Conservation (phyloP, 2,329 filamentous ascomycete genomes). For the Pseudogymnoascus sp. region DNA sequence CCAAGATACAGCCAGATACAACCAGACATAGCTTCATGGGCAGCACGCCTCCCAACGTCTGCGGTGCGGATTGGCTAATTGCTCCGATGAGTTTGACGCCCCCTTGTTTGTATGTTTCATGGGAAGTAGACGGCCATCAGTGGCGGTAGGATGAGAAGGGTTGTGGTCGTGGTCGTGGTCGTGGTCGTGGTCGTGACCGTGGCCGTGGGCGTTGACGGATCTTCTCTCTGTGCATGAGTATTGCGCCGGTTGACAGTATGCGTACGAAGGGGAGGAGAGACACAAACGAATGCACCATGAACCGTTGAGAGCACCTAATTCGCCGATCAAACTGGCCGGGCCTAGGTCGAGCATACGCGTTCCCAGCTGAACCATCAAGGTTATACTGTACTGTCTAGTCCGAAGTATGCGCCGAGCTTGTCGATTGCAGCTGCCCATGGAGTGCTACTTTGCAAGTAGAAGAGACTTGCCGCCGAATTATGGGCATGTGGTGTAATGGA, state of each 20-base stretch:
- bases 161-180: not conserved
- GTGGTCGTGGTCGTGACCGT: not conserved
- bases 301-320: not conserved
- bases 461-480: too few species aligned
- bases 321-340: not conserved
- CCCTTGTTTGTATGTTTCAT: not conserved
- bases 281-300: not conserved
- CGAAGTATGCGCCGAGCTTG: not conserved
- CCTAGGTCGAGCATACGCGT: not conserved
- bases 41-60: not conserved
- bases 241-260: not conserved
- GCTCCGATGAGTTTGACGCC: not conserved
- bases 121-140: not conserved
- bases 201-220: not conserved
- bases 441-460: not conserved
- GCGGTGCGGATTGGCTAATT: not conserved
- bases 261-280: not conserved
- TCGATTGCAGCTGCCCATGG: not conserved
- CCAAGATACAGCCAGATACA: not conserved
- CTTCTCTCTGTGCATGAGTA: not conserved
- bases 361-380: slow-evolving; percentile 1
- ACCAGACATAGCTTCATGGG: not conserved
- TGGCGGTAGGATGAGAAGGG: not conserved
- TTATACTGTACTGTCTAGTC: not conserved
- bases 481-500: not conserved